Base-by-base conservation (phyloP, 768 basidiomycete species). In the Xerocomellus amylosporus region DNA sequence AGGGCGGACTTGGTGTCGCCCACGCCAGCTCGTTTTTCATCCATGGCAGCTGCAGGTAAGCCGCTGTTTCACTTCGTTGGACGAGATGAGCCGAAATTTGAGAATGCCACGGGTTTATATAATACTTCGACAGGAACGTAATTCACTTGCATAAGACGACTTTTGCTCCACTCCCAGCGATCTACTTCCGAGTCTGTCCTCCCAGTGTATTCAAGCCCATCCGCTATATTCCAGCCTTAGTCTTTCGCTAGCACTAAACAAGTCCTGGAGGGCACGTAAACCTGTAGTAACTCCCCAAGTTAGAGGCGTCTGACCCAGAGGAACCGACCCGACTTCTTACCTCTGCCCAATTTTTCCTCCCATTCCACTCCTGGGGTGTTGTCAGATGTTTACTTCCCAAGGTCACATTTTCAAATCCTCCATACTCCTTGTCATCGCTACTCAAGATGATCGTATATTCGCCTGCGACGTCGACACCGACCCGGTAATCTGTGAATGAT, bases 401-500 rank as follows among this genome's bases (percentile, higher is more conserved):
- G 44, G 77, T 75, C 51, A 91, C 80, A 57, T 96, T 90, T 46
- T 85, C 87, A 69, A 93, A 97, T 5, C 97, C 97, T 26, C 94
- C 96, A 62, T 92, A 98, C 42, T 77, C 73, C 68, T 84, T 83
- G 69, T 96, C 92, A 67, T 99, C 97, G 60, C 85, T 93, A 55
- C 79, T 85, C 47, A 99, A 75, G 4, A 92, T 75, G 57, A 93
- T 80, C 46, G 74, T 77, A 72, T 98, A 98, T 71, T 94, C 85
- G 10, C 97, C 97, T 26, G 89, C 73, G 46, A 72, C 80, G 34
- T 98, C 87, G 20, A 96, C 83, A 6, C 97, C 97, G 48, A 98
- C 86, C 44, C 94, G 85, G 73, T 98, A 99, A 71, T 98, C 93
- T 42, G 86, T 84, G 75, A 86, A 99, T 55, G 93, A 96, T 38